These are phyloP conservation scores for Sphenostylis stenocarpa DNA, from an alignment of 306 rosid species.

Conservation along the genomic window DNA sequence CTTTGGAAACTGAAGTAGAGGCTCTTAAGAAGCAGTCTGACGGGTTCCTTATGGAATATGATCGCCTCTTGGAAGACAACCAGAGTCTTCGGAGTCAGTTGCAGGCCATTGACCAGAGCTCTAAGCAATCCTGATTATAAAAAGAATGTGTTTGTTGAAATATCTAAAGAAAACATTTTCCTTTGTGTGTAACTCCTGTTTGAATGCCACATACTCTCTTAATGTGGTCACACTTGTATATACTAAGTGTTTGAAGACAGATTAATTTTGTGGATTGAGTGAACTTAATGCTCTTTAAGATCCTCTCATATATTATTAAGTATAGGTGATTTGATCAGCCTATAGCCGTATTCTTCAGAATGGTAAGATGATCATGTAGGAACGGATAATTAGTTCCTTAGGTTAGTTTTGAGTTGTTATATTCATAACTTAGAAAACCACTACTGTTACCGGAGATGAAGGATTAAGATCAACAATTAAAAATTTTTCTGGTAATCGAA, in stretches of 20 bases:
- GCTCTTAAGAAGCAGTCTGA: conserved; percentile 89
- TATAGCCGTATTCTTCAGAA: neutral
- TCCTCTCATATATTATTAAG: neutral
- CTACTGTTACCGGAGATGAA: neutral
- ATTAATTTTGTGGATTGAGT: conserved; percentile 6
- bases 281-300: conserved; percentile 22
- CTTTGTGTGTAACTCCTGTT: conserved; percentile 23
- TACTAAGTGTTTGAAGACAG: neutral
- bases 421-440: neutral
- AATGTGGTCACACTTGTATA: conserved; percentile 31
- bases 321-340: conserved; percentile 12
- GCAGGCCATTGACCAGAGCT: conserved; percentile 56
- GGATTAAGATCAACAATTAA: neutral
- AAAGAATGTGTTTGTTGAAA: conserved; percentile 45
- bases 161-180: conserved; percentile 13
- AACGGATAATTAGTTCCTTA: neutral
- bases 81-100: conserved; percentile 77
- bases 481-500: too few relatives aligned
- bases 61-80: conserved; percentile 81
- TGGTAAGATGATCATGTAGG: neutral
- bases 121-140: conserved; percentile 45
- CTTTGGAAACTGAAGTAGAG: conserved; percentile 64
- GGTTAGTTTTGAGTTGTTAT: neutral
- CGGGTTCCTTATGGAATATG: conserved; percentile 82
- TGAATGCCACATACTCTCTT: conserved; percentile 1